Evolutionary conservation across 2,329 filamentous ascomycete genomes (phyloP), one percentile per base, ranked within the genome.

Genomic region (Alternaria hordeiaustralica): DNA sequence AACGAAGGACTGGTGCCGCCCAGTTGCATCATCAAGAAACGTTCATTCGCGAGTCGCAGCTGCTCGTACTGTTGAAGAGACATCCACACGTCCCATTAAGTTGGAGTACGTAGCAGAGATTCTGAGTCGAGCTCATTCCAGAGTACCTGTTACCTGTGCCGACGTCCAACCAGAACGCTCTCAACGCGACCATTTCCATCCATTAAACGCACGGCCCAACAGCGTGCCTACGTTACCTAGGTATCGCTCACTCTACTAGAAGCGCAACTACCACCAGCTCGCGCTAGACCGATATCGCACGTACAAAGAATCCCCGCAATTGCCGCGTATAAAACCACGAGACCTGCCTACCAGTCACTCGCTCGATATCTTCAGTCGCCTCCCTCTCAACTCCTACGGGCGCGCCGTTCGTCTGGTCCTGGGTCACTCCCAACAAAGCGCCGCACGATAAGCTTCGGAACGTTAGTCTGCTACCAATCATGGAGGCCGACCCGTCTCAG

Each of bases 401-500:
- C 36, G n/a, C 25, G 20, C 45, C 44, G 49, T 33, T 36, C 36
- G 8, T 6, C 33, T 15, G 18, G 46, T 53, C 30, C 12, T 11
- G n/a, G 23, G 11, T 28, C 25, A n/a, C 11, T 18, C 23, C 28
- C 20, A 2, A 21, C 20, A n/a, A 28, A 28, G 23, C 33, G 13
- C 18, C 36, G 13, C 30, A 49, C n/a, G 2, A 50, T 58, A 26
- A 23, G 21, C 30, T 3, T 0, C 20, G 5, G 13, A 41, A 54
- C 2, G 41, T 21, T 10, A 54, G 7, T 13, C n/a, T 21, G 55
- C 0, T 9, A 53, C n/a, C 4, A 59, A 61, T 20, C 4, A 77
- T 75, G 71, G 66, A 62, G 18, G 63, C 64, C 4, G 65, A 68
- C 21, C 60, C 77, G 15, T 65, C 68, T 68, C 62, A 85, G 63